Percentiles rank a stretch among this genome's conserved stretches.
phyloP scores from a whole-genome alignment of 148 eudicot species.

The Persicaria tinctoria region DNA sequence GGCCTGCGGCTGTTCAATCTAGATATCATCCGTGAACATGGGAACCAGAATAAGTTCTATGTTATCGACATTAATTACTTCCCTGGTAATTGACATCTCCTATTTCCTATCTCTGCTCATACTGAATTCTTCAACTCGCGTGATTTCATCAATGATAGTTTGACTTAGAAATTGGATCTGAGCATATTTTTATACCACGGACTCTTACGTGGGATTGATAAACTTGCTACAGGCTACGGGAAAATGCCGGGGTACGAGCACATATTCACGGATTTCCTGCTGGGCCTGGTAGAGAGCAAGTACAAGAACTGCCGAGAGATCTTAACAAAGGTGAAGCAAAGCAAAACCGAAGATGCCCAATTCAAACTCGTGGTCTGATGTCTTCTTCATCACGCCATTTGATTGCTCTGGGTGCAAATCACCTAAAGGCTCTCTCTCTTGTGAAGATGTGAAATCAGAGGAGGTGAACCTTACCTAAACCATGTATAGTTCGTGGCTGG shows the following conservation, averaged over 20 bases:
- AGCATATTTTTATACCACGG: neutral
- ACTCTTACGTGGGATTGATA: neutral
- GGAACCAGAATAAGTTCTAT: constrained; percentile 57
- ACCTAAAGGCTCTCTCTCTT: neutral
- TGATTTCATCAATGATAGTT: no score
- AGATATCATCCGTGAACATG: constrained; percentile 86
- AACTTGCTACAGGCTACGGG: constrained; percentile 57
- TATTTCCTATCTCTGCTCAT: neutral
- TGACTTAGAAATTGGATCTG: neutral
- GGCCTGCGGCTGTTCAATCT: constrained; percentile 89
- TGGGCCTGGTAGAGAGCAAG: constrained; percentile 46
- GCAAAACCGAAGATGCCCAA: neutral
- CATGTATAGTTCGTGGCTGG: constrained; percentile 1
- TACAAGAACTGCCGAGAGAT: constrained; percentile 22
- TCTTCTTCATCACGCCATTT: neutral
- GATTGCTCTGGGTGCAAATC: neutral
- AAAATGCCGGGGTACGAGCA: constrained; percentile 96
- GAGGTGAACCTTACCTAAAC: neutral
- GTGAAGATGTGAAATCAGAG: constrained; percentile 7
- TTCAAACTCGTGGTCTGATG: constrained; percentile 7
- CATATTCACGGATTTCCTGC: constrained; percentile 81
- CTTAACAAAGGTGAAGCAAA: constrained; percentile 4
- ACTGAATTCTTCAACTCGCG: neutral
- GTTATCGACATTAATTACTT: constrained; percentile 94
- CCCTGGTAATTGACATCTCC: constrained; percentile 52